Percentiles rank a stretch among this genome's conserved stretches.
Conservation (phyloP, 73 alveolate genomes). For the Diophrys sp. region DNA sequence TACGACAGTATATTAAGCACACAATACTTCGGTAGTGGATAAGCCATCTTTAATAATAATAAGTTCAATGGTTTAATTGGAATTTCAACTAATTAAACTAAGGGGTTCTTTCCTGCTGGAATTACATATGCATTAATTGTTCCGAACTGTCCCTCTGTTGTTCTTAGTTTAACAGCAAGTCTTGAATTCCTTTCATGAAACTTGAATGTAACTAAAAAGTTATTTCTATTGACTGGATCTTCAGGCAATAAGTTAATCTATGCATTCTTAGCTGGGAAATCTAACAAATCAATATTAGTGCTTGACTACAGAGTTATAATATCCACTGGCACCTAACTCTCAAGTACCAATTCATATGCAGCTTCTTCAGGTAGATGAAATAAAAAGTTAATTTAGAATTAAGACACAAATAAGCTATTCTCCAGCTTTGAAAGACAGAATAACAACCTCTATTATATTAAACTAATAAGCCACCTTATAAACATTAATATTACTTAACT, state of each 20-base stretch:
- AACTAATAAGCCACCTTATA: constrained; percentile 39
- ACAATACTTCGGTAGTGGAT: too few relatives aligned
- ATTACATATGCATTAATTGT: constrained; percentile 31
- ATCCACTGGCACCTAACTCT: constrained; percentile 31
- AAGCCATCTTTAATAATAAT: too few relatives aligned
- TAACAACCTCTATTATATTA: too few relatives aligned
- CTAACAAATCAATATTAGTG: constrained; percentile 37
- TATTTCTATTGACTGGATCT: constrained; percentile 6
- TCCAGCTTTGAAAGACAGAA: too few relatives aligned
- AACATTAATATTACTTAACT: neutral
- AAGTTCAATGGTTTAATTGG: constrained; percentile 47
- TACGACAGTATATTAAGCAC: too few relatives aligned
- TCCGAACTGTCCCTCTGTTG: constrained; percentile 57
- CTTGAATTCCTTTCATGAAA: constrained; percentile 8
- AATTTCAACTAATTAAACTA: constrained; percentile 24
- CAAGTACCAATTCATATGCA: constrained; percentile 39
- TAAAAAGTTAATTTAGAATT: too few relatives aligned
- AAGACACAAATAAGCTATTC: too few relatives aligned
- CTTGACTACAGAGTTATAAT: constrained; percentile 19
- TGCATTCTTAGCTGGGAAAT: constrained; percentile 18
- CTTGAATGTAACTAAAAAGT: constrained; percentile 13
- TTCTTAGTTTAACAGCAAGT: constrained; percentile 40
- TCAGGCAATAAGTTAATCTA: constrained; percentile 19
- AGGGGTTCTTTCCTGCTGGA: constrained; percentile 30
- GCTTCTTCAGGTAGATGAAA: constrained; percentile 62